Base-by-base conservation (phyloP, 805 yeast species). In the Saccharomycopsis fermentans region DNA sequence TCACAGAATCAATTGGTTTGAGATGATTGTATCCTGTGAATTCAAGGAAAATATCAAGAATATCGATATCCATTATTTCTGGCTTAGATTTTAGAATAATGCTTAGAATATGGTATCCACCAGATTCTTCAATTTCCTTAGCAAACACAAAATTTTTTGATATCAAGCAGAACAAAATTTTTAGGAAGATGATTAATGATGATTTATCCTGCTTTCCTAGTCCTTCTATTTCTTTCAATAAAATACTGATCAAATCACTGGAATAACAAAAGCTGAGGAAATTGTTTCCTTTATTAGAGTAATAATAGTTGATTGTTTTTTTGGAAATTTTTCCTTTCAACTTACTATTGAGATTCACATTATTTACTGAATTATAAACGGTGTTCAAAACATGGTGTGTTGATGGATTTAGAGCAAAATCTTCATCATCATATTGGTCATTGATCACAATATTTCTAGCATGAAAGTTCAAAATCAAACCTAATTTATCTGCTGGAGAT, bases 91-190 rank as follows among this genome's bases (percentile, higher is more conserved):
- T 78, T 29, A 85, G 64, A 8, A 86, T 65, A 0, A 84, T 77
- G 0, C 80, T 77, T 1, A 86, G 66, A 2, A 84, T 74, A 27
- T 81, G 81, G 64, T 81, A 86, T 0, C 90, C 90, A 62, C 78
- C 79, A 2, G 74, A 71, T 17, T 76, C 72, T 63, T 83, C 88
- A 65, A 85, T 79, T 60, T 84, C 89, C 54, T 77, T 77, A 32
- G 74, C 68, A 56, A 78, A 70, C 47, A 83, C 72, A 78, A 84
- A 76, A 60, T 79, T 76, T 34, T 72, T 70, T n/a, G 72, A 67
- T 11, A 84, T 66, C 0, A 79, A 52, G 14, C 67, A 66, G 35
- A 84, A 73, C 2, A 84, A 68, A 0, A 80, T 58, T 1, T 71
- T 67, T 6, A 83, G 60, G 0, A 77, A 65, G 8, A 59, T 35